phyloP scores from a whole-genome alignment of 768 basidiomycete genomes.

The Tylopilus sp. region DNA sequence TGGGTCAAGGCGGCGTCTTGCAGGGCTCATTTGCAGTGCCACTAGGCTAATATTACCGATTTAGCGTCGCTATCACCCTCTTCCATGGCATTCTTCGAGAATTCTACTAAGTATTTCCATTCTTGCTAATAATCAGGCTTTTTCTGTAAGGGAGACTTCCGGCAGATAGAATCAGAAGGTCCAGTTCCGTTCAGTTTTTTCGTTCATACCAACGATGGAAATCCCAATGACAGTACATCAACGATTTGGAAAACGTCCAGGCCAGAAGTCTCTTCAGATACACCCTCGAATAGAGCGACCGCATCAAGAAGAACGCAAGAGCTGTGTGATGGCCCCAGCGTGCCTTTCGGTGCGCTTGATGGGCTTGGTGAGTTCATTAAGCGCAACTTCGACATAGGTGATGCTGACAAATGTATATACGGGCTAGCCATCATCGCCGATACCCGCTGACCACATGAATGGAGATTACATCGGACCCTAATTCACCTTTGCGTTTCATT shows the following conservation, averaged over 20 bases:
- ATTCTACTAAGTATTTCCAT: constrained; percentile 3
- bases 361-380: constrained; percentile 12
- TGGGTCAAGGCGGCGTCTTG: constrained; percentile 16
- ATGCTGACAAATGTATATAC: constrained; percentile 23
- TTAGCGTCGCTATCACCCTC: constrained; percentile 6
- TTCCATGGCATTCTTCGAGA: constrained; percentile 10
- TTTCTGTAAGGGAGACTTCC: constrained; percentile 3
- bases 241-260: constrained; percentile 4
- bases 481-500: constrained; percentile 15
- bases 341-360: constrained; percentile 18
- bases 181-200: not conserved
- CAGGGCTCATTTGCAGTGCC: constrained; percentile 20
- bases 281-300: constrained; percentile 2
- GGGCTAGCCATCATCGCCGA: constrained; percentile 12
- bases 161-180: constrained; percentile 16
- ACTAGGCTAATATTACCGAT: constrained; percentile 7
- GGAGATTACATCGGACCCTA: constrained; percentile 22
- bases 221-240: constrained; percentile 1
- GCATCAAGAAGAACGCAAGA: constrained; percentile 10
- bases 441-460: constrained; percentile 15
- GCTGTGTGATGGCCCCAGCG: constrained; percentile 13
- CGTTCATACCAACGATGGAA: constrained; percentile 1
- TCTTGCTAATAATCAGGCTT: constrained; percentile 6
- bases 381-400: constrained; percentile 1
- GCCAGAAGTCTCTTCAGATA: constrained; percentile 10